Evolutionary conservation across 108 stramenopile species (phyloP).

Genomic region (Aurantiochytrium sp.): DNA sequence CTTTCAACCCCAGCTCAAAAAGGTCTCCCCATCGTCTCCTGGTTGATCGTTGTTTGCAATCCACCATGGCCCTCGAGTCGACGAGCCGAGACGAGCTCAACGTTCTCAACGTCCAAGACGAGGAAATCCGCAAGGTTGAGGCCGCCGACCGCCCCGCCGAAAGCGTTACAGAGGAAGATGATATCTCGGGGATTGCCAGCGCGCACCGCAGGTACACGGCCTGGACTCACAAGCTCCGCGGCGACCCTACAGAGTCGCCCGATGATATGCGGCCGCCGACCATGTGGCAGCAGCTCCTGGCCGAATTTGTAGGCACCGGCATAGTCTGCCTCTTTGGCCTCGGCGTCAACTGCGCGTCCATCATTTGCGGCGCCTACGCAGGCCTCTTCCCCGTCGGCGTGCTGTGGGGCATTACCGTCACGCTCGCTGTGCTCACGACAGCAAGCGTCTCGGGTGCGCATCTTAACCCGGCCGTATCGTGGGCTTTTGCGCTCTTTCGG

Average conservation of each 20-base stretch:
- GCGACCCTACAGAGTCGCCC: not conserved
- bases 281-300: constrained; percentile 51
- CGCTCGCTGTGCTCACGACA: constrained; percentile 54
- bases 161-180: too few relatives aligned
- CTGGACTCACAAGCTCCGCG: not conserved
- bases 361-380: constrained; percentile 47
- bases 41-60: too few relatives aligned
- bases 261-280: not conserved
- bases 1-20: too few relatives aligned
- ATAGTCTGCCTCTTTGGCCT: constrained; percentile 57
- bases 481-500: constrained; percentile 51
- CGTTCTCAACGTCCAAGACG: too few relatives aligned
- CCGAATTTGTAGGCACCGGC: constrained; percentile 59
- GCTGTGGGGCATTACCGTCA: constrained; percentile 61
- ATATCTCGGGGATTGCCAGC: constrained; percentile 64
- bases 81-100: too few relatives aligned
- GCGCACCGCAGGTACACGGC: constrained; percentile 49
- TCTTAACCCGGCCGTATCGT: constrained; percentile 57
- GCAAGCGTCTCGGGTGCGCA: constrained; percentile 40
- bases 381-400: constrained; percentile 59
- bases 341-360: constrained; percentile 50
- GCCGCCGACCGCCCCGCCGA: too few relatives aligned
- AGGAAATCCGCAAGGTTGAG: too few relatives aligned
- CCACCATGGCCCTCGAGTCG: too few relatives aligned
- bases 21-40: too few relatives aligned